Percentiles rank a stretch among this genome's conserved stretches.
Evolutionary conservation across 225 moss, liverwort and hornwort species (phyloP).

Genomic region (Physcomitrellopsis africana): DNA sequence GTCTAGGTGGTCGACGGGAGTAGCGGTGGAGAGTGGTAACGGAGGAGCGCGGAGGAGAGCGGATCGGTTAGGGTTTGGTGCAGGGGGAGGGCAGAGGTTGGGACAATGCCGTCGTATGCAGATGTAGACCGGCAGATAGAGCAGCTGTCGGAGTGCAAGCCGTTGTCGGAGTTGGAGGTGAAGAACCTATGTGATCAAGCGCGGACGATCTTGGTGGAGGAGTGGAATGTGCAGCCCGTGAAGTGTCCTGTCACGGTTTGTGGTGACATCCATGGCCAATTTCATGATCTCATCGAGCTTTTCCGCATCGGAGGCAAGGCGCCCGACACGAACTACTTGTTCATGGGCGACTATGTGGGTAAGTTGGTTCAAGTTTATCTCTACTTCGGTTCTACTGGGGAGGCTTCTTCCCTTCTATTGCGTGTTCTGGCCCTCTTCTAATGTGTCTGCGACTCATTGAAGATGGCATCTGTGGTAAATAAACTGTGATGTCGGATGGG

Average conservation of each 20-base stretch:
- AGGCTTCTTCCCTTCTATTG: background rate
- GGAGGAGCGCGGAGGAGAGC: background rate
- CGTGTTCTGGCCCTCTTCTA: no score
- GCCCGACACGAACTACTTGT: conserved; percentile 73
- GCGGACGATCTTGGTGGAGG: conserved; percentile 69
- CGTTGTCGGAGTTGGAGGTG: conserved; percentile 68
- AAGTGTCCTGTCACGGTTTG: conserved; percentile 76
- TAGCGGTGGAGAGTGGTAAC: background rate
- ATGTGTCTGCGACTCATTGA: background rate
- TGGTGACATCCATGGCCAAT: conserved; percentile 76
- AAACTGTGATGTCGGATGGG: background rate
- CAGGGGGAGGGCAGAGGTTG: conserved; percentile 20
- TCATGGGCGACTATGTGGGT: conserved; percentile 79
- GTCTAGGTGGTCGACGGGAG: background rate
- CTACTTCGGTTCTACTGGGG: background rate
- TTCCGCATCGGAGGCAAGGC: conserved; percentile 81
- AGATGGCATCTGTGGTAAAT: background rate
- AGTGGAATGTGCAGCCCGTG: conserved; percentile 78
- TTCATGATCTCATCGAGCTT: conserved; percentile 77
- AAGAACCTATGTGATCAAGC: conserved; percentile 78
- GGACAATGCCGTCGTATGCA: conserved; percentile 83
- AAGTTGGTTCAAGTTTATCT: background rate
- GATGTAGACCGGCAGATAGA: conserved; percentile 84
- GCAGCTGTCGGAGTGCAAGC: conserved; percentile 81
- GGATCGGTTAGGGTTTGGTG: conserved; percentile 58